Base-by-base conservation (phyloP, 2,329 filamentous ascomycete genomes). In the Grosmannia huntii region DNA sequence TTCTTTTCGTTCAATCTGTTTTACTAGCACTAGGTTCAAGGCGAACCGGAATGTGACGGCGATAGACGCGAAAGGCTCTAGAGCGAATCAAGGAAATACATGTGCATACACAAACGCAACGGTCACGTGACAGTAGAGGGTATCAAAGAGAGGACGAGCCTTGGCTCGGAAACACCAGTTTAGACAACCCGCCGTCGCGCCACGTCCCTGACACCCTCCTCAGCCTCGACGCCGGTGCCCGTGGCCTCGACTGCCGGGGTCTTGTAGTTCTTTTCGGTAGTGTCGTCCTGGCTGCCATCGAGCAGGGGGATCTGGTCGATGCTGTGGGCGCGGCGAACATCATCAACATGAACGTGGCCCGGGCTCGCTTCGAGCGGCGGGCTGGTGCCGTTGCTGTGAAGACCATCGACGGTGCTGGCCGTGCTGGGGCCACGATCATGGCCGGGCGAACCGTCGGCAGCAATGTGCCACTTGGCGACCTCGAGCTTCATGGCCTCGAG, bases 401-500 rank as follows among this genome's bases (percentile, higher is more conserved):
- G 36, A 36, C 57, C 55, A 25, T 46, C 58, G 1, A 23, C 28
- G 4, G 38, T 41, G 38, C n/a, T 51, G 55, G 16, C 59, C n/a
- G 11, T n/a, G 36, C 16, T 55, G 53, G 14, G 21, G 50, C 23
- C 28, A 48, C 5, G n/a, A 23, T 50, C 51, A 44, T 58, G 57
- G 19, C 63, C 62, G 19, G 48, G 46, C 28, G 65, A 57, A 48
- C 56, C 12, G 36, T 73, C 79, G 75, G 78, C 70, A 21, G 36
- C 33, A 23, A 33, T 12, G 11, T 96, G 90, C 89, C 90, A 95
- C 69, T 90, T 92, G 52, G 85, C 81, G 10, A 99, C 90, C 67
- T 99, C 94, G 58, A 83, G 83, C 72, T 87, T 91, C 73, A 99
- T 81, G 56, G 86, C 81, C 69, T 99, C 91, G 14, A 99, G 78